These are phyloP conservation scores for Trichoderma pleuroti DNA, from an alignment of 2,329 filamentous ascomycete species.

Conservation along the genomic window DNA sequence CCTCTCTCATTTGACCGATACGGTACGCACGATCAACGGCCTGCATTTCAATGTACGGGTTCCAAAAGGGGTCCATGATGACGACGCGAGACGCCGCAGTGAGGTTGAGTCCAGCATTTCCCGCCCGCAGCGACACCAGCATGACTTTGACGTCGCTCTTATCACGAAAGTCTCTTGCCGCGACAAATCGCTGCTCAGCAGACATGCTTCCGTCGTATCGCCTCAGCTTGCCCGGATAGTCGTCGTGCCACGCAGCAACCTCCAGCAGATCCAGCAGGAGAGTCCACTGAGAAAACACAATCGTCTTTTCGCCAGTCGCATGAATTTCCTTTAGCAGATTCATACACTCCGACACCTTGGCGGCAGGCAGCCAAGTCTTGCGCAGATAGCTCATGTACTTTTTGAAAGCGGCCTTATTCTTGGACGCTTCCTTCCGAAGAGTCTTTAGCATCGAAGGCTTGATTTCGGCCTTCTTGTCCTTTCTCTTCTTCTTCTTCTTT, in stretches of 20 bases:
- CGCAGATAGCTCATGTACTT: constrained; percentile 67
- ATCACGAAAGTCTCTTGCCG: constrained; percentile 62
- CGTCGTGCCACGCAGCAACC: constrained; percentile 63
- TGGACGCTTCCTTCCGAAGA: constrained; percentile 63
- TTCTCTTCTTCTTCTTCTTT: constrained; percentile 37
- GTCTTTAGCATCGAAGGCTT: constrained; percentile 55
- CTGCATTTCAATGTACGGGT: constrained; percentile 88
- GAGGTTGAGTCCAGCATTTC: constrained; percentile 81
- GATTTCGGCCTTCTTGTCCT: constrained; percentile 42
- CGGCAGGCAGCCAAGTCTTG: constrained; percentile 69
- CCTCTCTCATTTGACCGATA: constrained; percentile 72
- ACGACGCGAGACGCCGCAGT: constrained; percentile 81
- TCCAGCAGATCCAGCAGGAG: constrained; percentile 70
- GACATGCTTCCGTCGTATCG: constrained; percentile 82
- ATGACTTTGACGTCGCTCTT: constrained; percentile 67
- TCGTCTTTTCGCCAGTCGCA: constrained; percentile 62
- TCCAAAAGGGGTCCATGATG: constrained; percentile 92
- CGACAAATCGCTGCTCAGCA: constrained; percentile 62
- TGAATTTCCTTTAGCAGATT: constrained; percentile 66
- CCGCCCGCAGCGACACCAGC: constrained; percentile 78
- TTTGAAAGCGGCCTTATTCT: constrained; percentile 61
- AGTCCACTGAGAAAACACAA: constrained; percentile 78
- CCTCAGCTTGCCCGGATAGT: constrained; percentile 57
- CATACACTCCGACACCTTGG: constrained; percentile 77
- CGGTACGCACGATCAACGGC: constrained; percentile 87